Evolutionary conservation across 257 asterid genomes (phyloP).

Genomic region (Avicennia marina): DNA sequence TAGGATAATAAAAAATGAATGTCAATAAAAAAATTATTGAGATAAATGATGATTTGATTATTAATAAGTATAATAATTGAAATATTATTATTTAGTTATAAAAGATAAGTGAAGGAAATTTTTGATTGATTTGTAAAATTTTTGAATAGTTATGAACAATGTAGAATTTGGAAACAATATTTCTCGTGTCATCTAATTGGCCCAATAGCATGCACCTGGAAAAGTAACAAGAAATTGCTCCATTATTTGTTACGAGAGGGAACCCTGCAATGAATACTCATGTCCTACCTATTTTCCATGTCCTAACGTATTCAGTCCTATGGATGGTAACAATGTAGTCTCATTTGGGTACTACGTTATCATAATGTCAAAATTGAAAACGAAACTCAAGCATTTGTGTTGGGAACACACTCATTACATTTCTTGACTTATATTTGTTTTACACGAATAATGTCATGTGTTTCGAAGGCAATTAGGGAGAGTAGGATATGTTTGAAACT

Average conservation of each 20-base stretch:
- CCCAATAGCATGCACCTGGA: too few relatives aligned
- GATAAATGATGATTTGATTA: too few relatives aligned
- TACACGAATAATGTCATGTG: not conserved
- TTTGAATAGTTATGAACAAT: too few relatives aligned
- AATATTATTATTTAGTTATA: too few relatives aligned
- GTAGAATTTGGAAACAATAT: too few relatives aligned
- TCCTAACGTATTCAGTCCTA: constrained; percentile 1
- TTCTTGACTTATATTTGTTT: constrained; percentile 7
- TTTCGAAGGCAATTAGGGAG: not conserved
- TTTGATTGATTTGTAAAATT: too few relatives aligned
- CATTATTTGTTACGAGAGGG: constrained; percentile 8
- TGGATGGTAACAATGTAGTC: constrained; percentile 14
- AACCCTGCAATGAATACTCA: constrained; percentile 11
- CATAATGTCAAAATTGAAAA: constrained; percentile 11
- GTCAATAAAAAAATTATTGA: too few relatives aligned
- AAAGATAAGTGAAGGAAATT: too few relatives aligned
- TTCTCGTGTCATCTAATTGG: too few relatives aligned
- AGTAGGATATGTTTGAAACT: constrained; percentile 3
- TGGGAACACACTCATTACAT: constrained; percentile 4
- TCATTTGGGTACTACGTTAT: constrained; percentile 12
- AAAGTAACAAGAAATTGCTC: not conserved
- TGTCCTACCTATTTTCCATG: not conserved
- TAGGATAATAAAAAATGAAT: too few relatives aligned
- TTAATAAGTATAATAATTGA: too few relatives aligned
- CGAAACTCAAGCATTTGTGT: not conserved